Evolutionary conservation across 176 grass and related monocot species (phyloP), one percentile per base, ranked within the genome.

Genomic region (Aegilops speltoides): DNA sequence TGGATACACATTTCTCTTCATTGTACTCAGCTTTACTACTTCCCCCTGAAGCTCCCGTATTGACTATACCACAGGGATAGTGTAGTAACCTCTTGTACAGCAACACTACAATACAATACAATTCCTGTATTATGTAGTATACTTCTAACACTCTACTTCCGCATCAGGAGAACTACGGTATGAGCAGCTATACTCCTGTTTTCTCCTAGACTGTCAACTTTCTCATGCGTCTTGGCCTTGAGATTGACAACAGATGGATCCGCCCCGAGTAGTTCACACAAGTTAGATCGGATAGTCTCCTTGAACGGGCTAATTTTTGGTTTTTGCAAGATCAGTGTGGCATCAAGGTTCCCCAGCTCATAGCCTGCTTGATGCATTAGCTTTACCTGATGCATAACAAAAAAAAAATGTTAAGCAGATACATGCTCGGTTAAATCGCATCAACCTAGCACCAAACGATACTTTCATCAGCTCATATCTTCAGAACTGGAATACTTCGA

Each of bases 101-200:
- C 72, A 65, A 78, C 70, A 70, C 73, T 86, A 65, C 13, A 8
- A 64, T 77, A 78, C 64, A 72, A 46, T 73, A 72, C 38, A 63
- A 62, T 69, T 79, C 24, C 65, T 80, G 76, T 72, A 60, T 69
- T 62, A 57, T 46, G 46, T 56, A 10, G 16, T 57, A 38, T 76
- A 24, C 78, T 64, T 43, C 4, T 3, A 40, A 80, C 41, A 83
- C 22, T 61, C 79, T 93, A 96, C 72, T 99, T 99, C 17, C 83
- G 66, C 87, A 92, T 92, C 25, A 98, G 91, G 60, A 98, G 91
- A 84, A 98, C 83, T 64, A 99, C 94, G 7, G 97, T 99, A 71
- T 99, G 97, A 25, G 97, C 97, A 77, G 97, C 97, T 64, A 99
- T 96, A 79, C 97, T 99, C 84, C 92, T 91, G 41, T 99, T 99